phyloP scores from a whole-genome alignment of 306 rosid species.

The Spatholobus suberectus region DNA sequence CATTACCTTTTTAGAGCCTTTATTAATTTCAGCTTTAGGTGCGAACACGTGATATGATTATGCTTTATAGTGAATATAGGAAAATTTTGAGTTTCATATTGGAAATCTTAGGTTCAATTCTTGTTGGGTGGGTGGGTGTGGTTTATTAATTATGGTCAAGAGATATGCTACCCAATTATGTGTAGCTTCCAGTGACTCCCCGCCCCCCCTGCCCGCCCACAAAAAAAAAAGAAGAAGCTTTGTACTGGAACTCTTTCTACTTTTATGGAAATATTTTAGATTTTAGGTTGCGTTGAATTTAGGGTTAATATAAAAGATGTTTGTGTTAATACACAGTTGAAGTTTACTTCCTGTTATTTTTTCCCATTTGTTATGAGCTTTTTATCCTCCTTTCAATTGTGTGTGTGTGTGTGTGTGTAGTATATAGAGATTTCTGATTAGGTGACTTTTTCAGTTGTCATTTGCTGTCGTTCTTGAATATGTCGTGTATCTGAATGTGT shows the following conservation, averaged over 20 bases:
- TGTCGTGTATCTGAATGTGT: slow-evolving; percentile 48
- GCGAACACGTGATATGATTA: neutral
- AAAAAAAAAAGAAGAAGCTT: neutral
- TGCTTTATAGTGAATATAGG: neutral
- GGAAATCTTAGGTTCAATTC: neutral
- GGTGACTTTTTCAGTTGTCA: slow-evolving; percentile 16
- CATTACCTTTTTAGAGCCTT: too few species aligned
- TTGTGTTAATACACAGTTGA: neutral
- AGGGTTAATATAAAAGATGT: neutral
- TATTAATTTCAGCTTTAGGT: too few species aligned
- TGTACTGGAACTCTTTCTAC: neutral
- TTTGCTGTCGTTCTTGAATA: slow-evolving; percentile 23
- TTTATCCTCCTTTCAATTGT: neutral
- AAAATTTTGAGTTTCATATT: neutral
- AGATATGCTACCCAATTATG: neutral
- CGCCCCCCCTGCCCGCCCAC: too few species aligned
- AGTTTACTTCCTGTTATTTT: neutral
- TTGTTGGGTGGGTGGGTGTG: neutral
- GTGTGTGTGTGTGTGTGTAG: too few species aligned
- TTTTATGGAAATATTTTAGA: neutral
- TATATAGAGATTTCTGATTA: neutral
- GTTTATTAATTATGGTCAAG: neutral
- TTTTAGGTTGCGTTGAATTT: neutral
- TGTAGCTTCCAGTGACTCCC: neutral
- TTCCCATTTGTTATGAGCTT: neutral